phyloP scores from a whole-genome alignment of 306 rosid genomes.

The Castanopsis chinensis region DNA sequence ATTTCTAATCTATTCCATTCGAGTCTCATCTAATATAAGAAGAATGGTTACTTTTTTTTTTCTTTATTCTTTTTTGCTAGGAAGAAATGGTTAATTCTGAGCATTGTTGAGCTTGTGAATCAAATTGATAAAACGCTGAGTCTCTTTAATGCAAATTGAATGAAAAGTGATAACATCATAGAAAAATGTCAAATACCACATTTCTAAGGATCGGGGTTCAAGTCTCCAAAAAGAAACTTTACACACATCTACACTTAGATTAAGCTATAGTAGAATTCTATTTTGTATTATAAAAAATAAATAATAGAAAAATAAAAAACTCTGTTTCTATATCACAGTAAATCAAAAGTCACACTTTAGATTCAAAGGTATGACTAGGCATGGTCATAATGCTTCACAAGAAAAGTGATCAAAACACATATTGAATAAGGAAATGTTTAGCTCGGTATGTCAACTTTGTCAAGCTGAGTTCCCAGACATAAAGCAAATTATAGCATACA shows the following conservation, averaged over 20 bases:
- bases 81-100: too few species aligned
- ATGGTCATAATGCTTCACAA: background rate
- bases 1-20: background rate
- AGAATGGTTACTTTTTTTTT: background rate
- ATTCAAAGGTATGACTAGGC: background rate
- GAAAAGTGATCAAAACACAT: background rate
- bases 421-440: constrained; percentile 1
- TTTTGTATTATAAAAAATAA: too few species aligned
- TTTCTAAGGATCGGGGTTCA: too few species aligned
- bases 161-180: background rate
- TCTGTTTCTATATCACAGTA: too few species aligned
- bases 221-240: too few species aligned
- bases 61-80: too few species aligned
- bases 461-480: constrained; percentile 47
- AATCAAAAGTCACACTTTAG: background rate
- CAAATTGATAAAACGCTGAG: background rate
- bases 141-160: constrained; percentile 4
- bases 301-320: too few species aligned
- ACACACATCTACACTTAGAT: too few species aligned
- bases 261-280: too few species aligned
- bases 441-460: constrained; percentile 43
- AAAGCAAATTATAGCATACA: constrained; percentile 51
- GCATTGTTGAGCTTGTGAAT: too few species aligned
- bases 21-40: background rate
- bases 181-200: too few species aligned